Evolutionary conservation across 78 protist genomes (phyloP), one percentile per base, ranked within the genome.

Genomic region (Dictyostelium capitatum): DNA sequence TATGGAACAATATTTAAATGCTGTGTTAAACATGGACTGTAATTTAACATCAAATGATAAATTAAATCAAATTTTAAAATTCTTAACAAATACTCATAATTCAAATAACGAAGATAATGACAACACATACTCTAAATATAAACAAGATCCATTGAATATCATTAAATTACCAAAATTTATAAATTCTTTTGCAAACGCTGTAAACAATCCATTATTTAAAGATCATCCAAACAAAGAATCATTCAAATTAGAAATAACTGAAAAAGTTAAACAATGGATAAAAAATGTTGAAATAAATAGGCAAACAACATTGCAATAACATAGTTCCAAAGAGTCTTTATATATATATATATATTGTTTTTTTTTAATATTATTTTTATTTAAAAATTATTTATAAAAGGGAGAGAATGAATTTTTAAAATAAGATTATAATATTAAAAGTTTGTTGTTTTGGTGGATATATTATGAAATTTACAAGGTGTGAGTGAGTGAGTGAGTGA

Each of bases 81-180:
- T 3, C 65, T 9, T 17, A 84, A 82, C 78, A 48, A 28, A 51
- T 59, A 67, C 11, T 51, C 51, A 17, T 43, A 19, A 6, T 20
- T 0, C 4, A 19, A 10, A 10, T 56, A 25, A 56, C 19, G 53
- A 14, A 11, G 53, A 57, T 20, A 28, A 23, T 6, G 87, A 20
- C 37, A 80, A 70, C 19, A 62, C 43, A 2, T 37, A 37, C 2
- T 1, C 43, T 2, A 37, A 37, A 12, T 90, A 51, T 19, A 69
- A 48, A 46, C 47, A 70, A 6, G 53, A 90, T 41, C 72, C 82
- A 12, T 11, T 90, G 2, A 46, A 51, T 11, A 25, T 90, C 1
- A 54, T 90, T 12, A 41, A 28, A 41, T 15, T 80, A 23, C 95
- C 95, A 37, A 77, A 90, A 51, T 90, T 90, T 32, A 90, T 90